Evolutionary conservation across 441 rosid genomes (phyloP), one percentile per base, ranked within the genome.

Genomic region (Mallotus repandus): DNA sequence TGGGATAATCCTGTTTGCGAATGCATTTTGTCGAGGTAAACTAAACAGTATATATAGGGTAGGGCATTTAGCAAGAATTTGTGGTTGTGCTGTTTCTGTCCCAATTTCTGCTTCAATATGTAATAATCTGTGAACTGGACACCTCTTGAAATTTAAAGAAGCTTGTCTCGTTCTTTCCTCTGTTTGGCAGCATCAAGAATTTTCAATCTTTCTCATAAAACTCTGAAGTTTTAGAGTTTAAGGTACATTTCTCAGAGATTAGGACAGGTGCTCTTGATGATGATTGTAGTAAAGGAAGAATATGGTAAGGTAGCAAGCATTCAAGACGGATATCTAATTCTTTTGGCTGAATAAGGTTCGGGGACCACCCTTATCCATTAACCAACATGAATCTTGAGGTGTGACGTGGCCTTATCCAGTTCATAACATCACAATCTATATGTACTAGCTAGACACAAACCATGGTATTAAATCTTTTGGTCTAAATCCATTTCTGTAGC

Each of bases 391-490:
- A 76, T 79, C 81, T 59, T 43, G 73, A 48, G 16, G 5, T 54
- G 76, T 75, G 82, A 78, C 77, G 86, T 81, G 85, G 77, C 87
- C 83, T 88, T 85, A 88, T 88, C 89, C 86, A 73, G n/a, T 49
- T 66, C 9, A 18, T 49, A 7, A 18, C 71, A 64, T 66, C 45
- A 69, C 50, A 61, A 79, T 81, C 79, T 76, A 76, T 62, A 66
- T 3, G 59, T 59, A 49, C 45, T 13, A 16, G 32, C 59, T 22
- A 56, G 66, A 53, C 13, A 29, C 55, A 45, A 19, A 41, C 13
- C 38, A 50, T 57, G 64, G 35, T 66, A 21, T 35, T 12, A 11
- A 48, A 55, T 15, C 62, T 62, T 60, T 12, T 50, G 52, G 73
- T 66, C 66, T 9, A 4, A 12, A 12, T 45, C 64, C 52, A 59